Base-by-base conservation (phyloP, 2,329 filamentous ascomycete species). In the Tothia fuscella region DNA sequence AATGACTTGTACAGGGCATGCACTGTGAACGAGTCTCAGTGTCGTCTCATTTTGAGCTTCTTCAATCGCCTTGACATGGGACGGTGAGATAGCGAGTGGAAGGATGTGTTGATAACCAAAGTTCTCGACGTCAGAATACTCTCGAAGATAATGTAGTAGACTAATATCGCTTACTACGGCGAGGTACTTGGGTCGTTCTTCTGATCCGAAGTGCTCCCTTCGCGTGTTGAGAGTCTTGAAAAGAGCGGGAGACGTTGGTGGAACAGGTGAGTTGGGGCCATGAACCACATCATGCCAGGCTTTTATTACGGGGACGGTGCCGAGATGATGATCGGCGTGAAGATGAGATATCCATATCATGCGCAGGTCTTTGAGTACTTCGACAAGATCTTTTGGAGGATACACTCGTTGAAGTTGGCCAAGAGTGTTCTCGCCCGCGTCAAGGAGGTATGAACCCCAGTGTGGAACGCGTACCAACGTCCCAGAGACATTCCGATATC, bases 301-400 rank as follows among this genome's bases (percentile, higher is more conserved):
- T 53, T 75, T 79, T 53, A 96, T 76, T n/a, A 96, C 66, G 5
- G 78, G 74, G n/a, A 76, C 70, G 1, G 78, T 83, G 21, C 91
- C 91, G 16, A 98, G 72, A 56, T 96, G 91, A 61, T 98, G 91
- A 62, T 98, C 91, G 4, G 91, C 91, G 60, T 98, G 91, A 47
- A 93, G 68, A 63, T 98, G 91, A 59, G 85, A 93, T 61, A 98
- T 91, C 77, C 86, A 93, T 48, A 98, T 80, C 50, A 78, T 75
- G 41, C 79, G 80, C 32, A 98, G 68, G 48, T 93, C 78, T 45
- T 68, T 71, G n/a, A 98, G 66, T 10, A 94, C 70, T n/a, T 78
- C 68, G 21, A 67, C 66, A 3, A 89, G 65, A 48, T 84, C 72
- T 4, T 76, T 68, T 0, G 69, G 64, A 5, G 72, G 70, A 52